These are phyloP conservation scores for Lecanicillium sp. DNA, from an alignment of 2,329 filamentous ascomycete genomes.

Conservation along the genomic window DNA sequence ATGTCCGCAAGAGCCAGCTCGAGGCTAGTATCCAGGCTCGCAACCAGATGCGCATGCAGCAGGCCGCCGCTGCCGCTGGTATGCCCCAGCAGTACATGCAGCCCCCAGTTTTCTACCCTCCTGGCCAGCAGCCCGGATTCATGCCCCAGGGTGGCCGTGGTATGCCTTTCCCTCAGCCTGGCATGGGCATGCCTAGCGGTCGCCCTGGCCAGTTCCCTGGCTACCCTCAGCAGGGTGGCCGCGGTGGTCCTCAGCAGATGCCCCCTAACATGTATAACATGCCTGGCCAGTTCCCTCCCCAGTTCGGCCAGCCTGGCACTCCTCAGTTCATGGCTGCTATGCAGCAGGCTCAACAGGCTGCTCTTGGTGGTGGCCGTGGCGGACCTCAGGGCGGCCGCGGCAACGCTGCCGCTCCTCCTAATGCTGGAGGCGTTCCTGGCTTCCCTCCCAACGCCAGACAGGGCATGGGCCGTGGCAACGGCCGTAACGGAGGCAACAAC, in stretches of 20 bases:
- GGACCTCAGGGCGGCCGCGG: constrained; percentile 62
- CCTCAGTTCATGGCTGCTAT: constrained; percentile 76
- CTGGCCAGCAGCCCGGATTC: constrained; percentile 68
- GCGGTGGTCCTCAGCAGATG: constrained; percentile 80
- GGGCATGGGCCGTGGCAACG: constrained; percentile 38
- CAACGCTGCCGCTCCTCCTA: constrained; percentile 46
- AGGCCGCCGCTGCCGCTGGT: constrained; percentile 82
- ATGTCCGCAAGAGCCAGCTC: constrained; percentile 98
- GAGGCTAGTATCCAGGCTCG: constrained; percentile 98
- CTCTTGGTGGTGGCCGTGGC: constrained; percentile 52
- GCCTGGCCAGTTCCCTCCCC: constrained; percentile 71
- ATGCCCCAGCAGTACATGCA: constrained; percentile 86
- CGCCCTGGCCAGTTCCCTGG: constrained; percentile 81
- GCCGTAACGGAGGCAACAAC: constrained; percentile 34
- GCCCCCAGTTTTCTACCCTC: constrained; percentile 84
- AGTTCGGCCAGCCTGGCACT: constrained; percentile 71
- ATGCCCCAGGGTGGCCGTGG: constrained; percentile 56
- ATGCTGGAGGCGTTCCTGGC: constrained; percentile 38
- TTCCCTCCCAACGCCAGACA: constrained; percentile 49
- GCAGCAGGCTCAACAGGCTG: constrained; percentile 63
- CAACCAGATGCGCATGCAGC: constrained; percentile 97
- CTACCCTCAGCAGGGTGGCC: constrained; percentile 80
- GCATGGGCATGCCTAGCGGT: constrained; percentile 61
- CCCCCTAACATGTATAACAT: constrained; percentile 81
- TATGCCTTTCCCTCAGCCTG: constrained; percentile 57